A percentile compares a stretch with the other conserved stretches of the same genome.
These are phyloP conservation scores for sweet orange (Citrus sinensis) DNA, from an alignment of 345 rosid genomes.

Conservation along the genomic window DVS_A1.0 CM039168.1:28149001-28149500, in stretches of 20 bases:
- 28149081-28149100: neutral
- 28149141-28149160: neutral
- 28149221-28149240: conserved; percentile 81
- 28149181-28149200: neutral
- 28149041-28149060: neutral
- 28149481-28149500: conserved; percentile 93
- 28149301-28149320: conserved; percentile 4
- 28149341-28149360: neutral
- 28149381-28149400: neutral
- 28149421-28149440: neutral
- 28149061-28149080: neutral
- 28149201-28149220: conserved; percentile 4
- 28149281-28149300: conserved; percentile 8
- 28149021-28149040: neutral
- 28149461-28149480: conserved; percentile 79
- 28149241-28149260: conserved; percentile 88
- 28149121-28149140: neutral
- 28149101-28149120: neutral
- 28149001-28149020: neutral
- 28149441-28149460: neutral
- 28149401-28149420: neutral
- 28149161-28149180: neutral
- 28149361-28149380: neutral
- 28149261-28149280: conserved; percentile 59
- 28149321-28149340: conserved; percentile 5